Conservation (phyloP, 306 rosid species). For the Clitoria ternatea region DNA sequence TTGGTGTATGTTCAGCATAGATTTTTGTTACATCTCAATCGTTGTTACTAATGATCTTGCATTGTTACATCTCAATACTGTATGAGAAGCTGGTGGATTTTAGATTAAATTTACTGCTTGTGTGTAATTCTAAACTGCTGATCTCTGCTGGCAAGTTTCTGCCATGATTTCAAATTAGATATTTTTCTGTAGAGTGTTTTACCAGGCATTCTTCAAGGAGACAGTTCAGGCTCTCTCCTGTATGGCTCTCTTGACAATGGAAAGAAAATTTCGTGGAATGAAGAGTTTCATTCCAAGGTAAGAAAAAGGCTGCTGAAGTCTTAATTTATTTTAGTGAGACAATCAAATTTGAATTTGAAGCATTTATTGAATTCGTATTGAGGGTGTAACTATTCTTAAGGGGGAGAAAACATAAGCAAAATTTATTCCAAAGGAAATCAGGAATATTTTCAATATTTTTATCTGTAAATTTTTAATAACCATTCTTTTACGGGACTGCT, state of each 20-base stretch:
- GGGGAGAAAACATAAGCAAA: neutral
- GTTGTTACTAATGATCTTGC: neutral
- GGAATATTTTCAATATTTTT: neutral
- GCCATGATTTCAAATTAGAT: neutral
- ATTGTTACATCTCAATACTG: too few relatives aligned
- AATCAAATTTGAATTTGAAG: conserved; percentile 9
- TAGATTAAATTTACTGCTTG: neutral
- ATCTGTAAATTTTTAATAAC: neutral
- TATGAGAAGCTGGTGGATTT: neutral
- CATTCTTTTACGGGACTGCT: neutral
- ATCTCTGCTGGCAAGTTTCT: neutral
- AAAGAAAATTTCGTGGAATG: conserved; percentile 80
- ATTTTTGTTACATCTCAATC: neutral
- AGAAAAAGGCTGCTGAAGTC: conserved; percentile 17
- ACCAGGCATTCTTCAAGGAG: conserved; percentile 93
- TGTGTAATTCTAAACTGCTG: neutral
- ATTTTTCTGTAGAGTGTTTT: conserved; percentile 68
- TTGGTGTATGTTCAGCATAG: neutral
- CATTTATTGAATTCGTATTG: neutral
- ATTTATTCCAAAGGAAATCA: neutral
- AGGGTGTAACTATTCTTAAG: neutral
- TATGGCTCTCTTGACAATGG: conserved; percentile 92
- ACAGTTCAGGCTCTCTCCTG: conserved; percentile 66
- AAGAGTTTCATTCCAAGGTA: conserved; percentile 86
- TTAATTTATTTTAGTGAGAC: neutral